Evolutionary conservation across 1,284 basidiomycete genomes (phyloP), one percentile per base, ranked within the genome.

Genomic region (Ustilago vetiveriae): DNA sequence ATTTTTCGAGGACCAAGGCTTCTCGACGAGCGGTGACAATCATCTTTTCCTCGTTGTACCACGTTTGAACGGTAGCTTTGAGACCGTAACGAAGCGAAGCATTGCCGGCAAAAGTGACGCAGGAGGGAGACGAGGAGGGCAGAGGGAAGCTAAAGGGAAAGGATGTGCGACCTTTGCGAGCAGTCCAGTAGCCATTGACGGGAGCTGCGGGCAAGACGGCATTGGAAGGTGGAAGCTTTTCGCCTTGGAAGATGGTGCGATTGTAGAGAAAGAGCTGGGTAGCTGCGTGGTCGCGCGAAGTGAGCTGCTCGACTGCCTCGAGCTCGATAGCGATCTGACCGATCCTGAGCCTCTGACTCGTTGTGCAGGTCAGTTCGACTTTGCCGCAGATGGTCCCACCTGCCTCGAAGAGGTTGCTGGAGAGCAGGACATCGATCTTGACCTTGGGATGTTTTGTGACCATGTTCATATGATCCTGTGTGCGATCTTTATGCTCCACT

Each of bases 361-460:
- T 78, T 23, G 72, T 58, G 55, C 74, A 74, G 14, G 71, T 72
- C n/a, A 79, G 47, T 48, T 79, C 77, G 9, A 79, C 57, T n/a
- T 59, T 64, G n/a, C 77, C 77, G 41, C 64, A 62, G 38, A 79
- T 54, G 33, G 49, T 37, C 6, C 57, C 74, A 14, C 75, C 77
- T 17, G 77, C 75, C 39, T 76, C 72, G 35, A 71, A 78, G 45
- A 72, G 45, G 53, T 50, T 70, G 49, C 62, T 72, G 22, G 36
- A 45, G 29, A 78, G 75, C 8, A 72, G 26, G 14, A 79, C 47
- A 29, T 71, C 62, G 35, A 79, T 58, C 41, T 72, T 71, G 53
- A 79, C 53, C 44, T 79, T 79, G 42, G 75, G 75, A 54, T 79
- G 77, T 40, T 78, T 78, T 35, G 62, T 58, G 19, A 78, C 74